These are phyloP conservation scores for Solanum raphanifolium DNA, from an alignment of 257 asterid genomes.

Conservation along the genomic window DNA sequence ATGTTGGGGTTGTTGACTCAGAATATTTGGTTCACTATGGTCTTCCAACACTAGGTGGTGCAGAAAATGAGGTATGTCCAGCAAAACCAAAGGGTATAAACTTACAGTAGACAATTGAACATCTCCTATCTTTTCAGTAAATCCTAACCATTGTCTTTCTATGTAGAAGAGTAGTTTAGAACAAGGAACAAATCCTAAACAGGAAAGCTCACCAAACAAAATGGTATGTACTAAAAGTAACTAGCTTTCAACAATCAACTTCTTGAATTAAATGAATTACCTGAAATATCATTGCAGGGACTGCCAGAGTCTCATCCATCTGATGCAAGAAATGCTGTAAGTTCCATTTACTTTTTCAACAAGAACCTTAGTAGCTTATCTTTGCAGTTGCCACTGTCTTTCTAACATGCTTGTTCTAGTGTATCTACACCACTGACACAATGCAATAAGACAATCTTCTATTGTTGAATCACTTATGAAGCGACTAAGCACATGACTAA, in stretches of 20 bases:
- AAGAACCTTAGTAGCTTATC: background rate
- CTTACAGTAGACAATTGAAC: background rate
- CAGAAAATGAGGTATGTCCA: constrained; percentile 32
- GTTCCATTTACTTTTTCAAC: background rate
- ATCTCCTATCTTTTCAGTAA: background rate
- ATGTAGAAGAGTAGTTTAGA: constrained; percentile 18
- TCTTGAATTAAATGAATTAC: background rate
- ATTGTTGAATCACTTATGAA: background rate
- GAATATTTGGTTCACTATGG: constrained; percentile 61
- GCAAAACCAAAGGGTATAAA: background rate
- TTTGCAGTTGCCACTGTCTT: background rate
- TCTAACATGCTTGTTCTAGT: background rate
- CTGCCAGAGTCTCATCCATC: constrained; percentile 15
- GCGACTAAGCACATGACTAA: background rate
- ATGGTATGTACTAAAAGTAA: constrained; percentile 2
- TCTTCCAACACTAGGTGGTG: constrained; percentile 64
- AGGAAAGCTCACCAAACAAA: background rate
- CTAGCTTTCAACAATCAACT: background rate
- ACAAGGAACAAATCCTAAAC: constrained; percentile 8
- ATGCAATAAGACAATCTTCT: background rate
- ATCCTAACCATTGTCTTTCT: background rate
- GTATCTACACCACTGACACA: background rate
- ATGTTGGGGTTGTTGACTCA: constrained; percentile 61
- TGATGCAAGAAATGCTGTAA: constrained; percentile 48
- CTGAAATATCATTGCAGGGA: constrained; percentile 12